Evolutionary conservation across 257 asterid species (phyloP), one percentile per base, ranked within the genome.

Genomic region (Solanum rostratum): DNA sequence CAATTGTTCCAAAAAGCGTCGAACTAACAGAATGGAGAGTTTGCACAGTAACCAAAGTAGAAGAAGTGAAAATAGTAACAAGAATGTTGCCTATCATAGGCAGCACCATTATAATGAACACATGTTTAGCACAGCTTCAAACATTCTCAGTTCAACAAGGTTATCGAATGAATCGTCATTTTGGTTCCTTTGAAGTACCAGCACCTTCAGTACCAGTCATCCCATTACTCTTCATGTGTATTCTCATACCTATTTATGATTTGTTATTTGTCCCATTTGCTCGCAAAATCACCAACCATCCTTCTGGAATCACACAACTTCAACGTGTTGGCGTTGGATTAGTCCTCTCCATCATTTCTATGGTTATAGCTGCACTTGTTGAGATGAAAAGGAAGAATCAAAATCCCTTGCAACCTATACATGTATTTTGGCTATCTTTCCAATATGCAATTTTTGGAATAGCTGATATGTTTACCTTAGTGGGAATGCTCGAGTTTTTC

Each of bases 241-340:
- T 93, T 65, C 88, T 93, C 16, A 88, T 94, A 81, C 97, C 97
- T 1, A 15, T 91, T 65, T 94, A 94, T 88, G 95, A 94, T 63
- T 69, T 66, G 7, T 2, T 88, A 18, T 90, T 94, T 66, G 91
- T 91, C 29, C 98, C 98, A 41, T 88, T 93, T 15, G 90, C 89
- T 0, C 89, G 94, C 8, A 88, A 80, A 11, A 57, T 89, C 88
- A 94, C 98, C 16, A 68, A 83, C 0, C 92, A 92, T 45, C 97
- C 97, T 0, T 59, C 93, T 0, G 98, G 98, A 15, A 89, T 94
- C 87, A 86, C 97, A 5, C 95, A 90, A 83, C 96, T 93, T 7
- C 97, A 94, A 59, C 90, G 98, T 0, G 93, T 94, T 0, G 98
- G 98, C 0, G 93, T 94, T 3, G 98, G 97, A 18, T 91, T 94